Evolutionary conservation across 805 yeast species (phyloP).

Genomic region (Saccharomycopsis javanensis): DNA sequence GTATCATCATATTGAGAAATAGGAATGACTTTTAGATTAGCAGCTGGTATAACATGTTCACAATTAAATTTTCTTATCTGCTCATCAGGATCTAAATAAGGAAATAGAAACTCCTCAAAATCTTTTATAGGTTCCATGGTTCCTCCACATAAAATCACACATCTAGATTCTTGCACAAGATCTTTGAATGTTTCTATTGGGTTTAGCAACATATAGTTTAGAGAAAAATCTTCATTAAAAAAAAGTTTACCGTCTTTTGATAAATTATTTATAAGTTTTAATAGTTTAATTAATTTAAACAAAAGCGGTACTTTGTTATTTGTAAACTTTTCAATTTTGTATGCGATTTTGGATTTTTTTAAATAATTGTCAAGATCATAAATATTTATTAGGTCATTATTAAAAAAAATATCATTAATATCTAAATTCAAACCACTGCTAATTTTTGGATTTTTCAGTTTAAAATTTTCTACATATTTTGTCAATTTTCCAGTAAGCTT

Average conservation of each 20-base stretch:
- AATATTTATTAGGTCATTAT: constrained; percentile 62
- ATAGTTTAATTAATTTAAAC: constrained; percentile 55
- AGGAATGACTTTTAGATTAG: constrained; percentile 54
- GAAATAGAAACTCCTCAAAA: constrained; percentile 55
- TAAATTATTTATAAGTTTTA: constrained; percentile 61
- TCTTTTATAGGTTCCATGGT: constrained; percentile 89
- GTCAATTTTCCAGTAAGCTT: constrained; percentile 46
- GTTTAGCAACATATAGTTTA: constrained; percentile 70
- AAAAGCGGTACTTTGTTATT: constrained; percentile 37
- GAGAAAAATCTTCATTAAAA: constrained; percentile 36
- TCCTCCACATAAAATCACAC: constrained; percentile 84
- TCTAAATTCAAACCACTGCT: constrained; percentile 47
- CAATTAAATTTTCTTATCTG: constrained; percentile 53
- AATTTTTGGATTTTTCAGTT: constrained; percentile 23
- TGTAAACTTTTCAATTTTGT: constrained; percentile 63
- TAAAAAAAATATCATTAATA: constrained; percentile 43
- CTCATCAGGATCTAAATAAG: constrained; percentile 34
- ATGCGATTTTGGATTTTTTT: constrained; percentile 63
- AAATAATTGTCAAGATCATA: constrained; percentile 58
- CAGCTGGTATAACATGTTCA: constrained; percentile 73
- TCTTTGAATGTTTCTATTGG: constrained; percentile 64
- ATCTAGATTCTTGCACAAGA: constrained; percentile 52
- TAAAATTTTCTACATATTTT: constrained; percentile 33
- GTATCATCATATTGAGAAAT: constrained; percentile 11
- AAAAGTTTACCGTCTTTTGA: constrained; percentile 71